Base-by-base conservation (phyloP, 176 grass and related monocot species). In the Carex scoparia region DNA sequence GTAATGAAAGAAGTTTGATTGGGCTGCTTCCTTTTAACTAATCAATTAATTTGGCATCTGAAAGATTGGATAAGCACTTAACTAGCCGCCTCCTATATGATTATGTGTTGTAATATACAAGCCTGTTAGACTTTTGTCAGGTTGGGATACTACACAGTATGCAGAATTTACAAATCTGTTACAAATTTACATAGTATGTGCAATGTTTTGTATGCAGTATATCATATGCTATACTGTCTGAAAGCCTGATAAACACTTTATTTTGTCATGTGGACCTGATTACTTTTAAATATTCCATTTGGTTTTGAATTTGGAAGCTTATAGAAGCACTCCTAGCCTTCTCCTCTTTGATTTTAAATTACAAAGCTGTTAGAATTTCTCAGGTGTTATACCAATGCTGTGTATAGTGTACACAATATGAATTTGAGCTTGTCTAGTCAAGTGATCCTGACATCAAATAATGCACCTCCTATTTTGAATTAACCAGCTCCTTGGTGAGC, bases 401-500 rank as follows among this genome's bases (percentile, higher is more conserved):
- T 57, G 10, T 78, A 35, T 53, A 53, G n/a, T 76, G 30, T 76
- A 76, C 33, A 12, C 12, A 19, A 28, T 74, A 51, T 74, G 35
- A 71, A 72, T 72, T 72, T 49, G 69, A 72, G 42, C 16, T 10
- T 16, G 2, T 48, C 38, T 72, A 48, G 69, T 72, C 8, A 72
- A 27, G 19, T 72, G 72, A 57, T 78, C 28, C 28, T 1, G 19
- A 78, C 40, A 15, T 32, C 12, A 57, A 33, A 33, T 33, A 10
- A 32, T 1, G 5, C 49, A 32, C 48, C 74, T 57, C 5, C 49
- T 77, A 57, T 10, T 78, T 44, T 40, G 13, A 80, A 61, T 60
- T 15, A 31, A 35, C 13, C 53, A 81, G 79, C n/a, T 81, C 13
- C 60, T 87, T 19, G 64, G 84, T 37, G 84, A 74, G 37, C 86